phyloP scores from a whole-genome alignment of 78 protist genomes.

The Polysphondylium violaceum region DNA sequence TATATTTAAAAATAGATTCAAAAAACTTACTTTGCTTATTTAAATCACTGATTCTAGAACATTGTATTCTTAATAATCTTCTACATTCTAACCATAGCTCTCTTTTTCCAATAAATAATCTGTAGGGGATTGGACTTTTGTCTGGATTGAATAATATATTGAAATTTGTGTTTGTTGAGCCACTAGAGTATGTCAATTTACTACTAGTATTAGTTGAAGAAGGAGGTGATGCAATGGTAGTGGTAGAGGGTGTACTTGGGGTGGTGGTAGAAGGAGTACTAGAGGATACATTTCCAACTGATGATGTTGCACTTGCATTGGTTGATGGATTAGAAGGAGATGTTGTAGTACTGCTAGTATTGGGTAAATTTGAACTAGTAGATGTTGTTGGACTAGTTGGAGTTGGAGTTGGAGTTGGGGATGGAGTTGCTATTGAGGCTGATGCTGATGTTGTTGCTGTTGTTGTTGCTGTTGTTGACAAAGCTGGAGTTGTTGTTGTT shows the following conservation, averaged over 20 bases:
- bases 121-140: conserved; percentile 58
- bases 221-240: neutral
- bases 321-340: conserved; percentile 5
- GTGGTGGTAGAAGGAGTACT: neutral
- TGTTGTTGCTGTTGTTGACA: neutral
- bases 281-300: neutral
- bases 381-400: neutral
- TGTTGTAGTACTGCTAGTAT: neutral
- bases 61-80: conserved; percentile 68
- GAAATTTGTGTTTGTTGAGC: conserved; percentile 13
- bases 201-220: neutral
- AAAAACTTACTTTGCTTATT: conserved; percentile 49
- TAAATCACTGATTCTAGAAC: conserved; percentile 57
- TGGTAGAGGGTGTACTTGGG: neutral
- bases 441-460: neutral
- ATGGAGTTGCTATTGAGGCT: neutral
- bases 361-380: neutral
- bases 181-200: neutral
- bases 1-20: neutral
- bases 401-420: neutral
- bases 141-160: conserved; percentile 69
- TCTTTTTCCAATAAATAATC: conserved; percentile 60
- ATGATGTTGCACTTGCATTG: neutral
- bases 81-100: conserved; percentile 62
- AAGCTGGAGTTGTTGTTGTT: neutral